These are phyloP conservation scores for Linum usitatissimum DNA, from an alignment of 345 rosid genomes.

Conservation along the genomic window DNA sequence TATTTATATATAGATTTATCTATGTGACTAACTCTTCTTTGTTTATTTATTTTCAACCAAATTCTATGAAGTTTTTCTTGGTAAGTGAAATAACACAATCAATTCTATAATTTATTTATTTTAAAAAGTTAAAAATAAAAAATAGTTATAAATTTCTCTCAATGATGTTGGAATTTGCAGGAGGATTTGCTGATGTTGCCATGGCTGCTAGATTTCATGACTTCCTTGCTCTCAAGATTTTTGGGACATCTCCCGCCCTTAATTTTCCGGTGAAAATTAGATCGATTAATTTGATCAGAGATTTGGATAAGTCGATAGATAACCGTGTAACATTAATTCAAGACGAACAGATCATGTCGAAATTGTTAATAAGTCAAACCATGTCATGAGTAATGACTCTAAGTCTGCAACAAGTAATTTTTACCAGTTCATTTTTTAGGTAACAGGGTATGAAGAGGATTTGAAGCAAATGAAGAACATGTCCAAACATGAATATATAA, in stretches of 20 bases:
- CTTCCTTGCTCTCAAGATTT: slow-evolving; percentile 16
- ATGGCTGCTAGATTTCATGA: slow-evolving; percentile 19
- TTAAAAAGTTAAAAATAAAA: too few species aligned
- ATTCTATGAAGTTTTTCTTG: neutral
- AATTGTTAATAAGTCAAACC: too few species aligned
- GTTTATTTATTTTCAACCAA: neutral
- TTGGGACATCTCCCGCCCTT: neutral
- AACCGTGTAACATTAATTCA: too few species aligned
- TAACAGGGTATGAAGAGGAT: slow-evolving; percentile 10
- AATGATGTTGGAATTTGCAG: neutral
- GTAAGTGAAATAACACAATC: neutral
- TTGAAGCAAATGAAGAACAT: slow-evolving; percentile 11
- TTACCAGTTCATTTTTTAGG: neutral
- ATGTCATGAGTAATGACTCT: too few species aligned
- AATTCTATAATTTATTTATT: too few species aligned
- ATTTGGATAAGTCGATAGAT: too few species aligned
- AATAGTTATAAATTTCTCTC: neutral
- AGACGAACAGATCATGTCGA: too few species aligned
- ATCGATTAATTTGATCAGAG: too few species aligned
- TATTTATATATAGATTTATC: too few species aligned
- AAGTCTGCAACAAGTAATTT: neutral
- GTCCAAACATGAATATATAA: slow-evolving; percentile 11
- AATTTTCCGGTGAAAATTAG: slow-evolving; percentile 16
- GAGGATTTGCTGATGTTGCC: slow-evolving; percentile 14
- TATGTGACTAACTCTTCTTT: neutral